Percentiles rank a stretch among this genome's conserved stretches.
Evolutionary conservation across 768 basidiomycete genomes (phyloP).

Genomic region (Amanita phalloides): DNA sequence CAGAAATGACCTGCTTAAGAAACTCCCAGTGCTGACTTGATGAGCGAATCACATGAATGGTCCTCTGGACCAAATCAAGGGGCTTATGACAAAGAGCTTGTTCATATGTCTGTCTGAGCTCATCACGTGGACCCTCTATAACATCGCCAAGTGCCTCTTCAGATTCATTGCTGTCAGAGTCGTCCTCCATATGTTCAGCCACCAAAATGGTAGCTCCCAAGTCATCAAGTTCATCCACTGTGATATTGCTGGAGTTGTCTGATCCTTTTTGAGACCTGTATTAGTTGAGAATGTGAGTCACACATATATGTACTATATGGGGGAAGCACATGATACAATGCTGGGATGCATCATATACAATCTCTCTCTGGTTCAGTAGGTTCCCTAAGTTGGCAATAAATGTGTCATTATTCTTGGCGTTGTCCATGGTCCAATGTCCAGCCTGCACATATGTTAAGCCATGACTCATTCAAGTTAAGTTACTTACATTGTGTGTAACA

Average conservation of each 20-base stretch:
- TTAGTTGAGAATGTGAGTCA: not conserved
- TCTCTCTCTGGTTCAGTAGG: not conserved
- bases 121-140: not conserved
- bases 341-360: not conserved
- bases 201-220: not conserved
- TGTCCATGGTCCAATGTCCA: not conserved
- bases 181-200: not conserved
- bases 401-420: not conserved
- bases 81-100: not conserved
- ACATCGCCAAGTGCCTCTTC: not conserved
- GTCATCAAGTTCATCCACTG: not conserved
- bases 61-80: not conserved
- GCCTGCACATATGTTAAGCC: not conserved
- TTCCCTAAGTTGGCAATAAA: not conserved
- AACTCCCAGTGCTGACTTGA: not conserved
- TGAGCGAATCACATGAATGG: not conserved
- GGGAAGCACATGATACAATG: conserved; percentile 4
- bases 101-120: not conserved
- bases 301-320: conserved; percentile 2
- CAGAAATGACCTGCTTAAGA: not conserved
- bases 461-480: not conserved
- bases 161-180: too few species aligned
- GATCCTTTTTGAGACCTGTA: not conserved
- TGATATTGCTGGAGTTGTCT: not conserved
- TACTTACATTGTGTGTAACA: not conserved